Conservation (phyloP, 257 asterid genomes). For the Perilla frutescens region DNA sequence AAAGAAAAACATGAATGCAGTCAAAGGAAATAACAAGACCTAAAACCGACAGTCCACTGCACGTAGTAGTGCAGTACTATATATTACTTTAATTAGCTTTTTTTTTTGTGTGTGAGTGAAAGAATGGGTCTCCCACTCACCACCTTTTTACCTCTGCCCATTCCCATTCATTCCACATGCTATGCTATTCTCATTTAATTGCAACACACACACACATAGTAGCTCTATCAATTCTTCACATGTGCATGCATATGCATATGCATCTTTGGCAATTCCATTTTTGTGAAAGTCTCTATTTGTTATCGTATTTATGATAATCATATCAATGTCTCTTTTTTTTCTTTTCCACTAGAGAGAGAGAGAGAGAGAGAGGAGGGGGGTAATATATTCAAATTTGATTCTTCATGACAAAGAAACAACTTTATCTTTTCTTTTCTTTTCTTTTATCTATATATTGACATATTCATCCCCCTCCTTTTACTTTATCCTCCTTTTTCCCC, state of each 20-base stretch:
- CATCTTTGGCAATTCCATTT: constrained; percentile 15
- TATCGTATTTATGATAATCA: background rate
- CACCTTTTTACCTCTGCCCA: constrained; percentile 20
- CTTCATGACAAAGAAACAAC: constrained; percentile 72
- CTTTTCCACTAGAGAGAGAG: constrained; percentile 22
- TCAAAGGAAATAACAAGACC: too few relatives aligned
- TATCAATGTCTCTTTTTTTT: background rate
- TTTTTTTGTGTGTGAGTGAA: background rate
- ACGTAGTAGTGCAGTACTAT: background rate
- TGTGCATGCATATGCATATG: constrained; percentile 30
- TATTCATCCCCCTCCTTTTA: constrained; percentile 46
- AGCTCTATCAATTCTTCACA: background rate
- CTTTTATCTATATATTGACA: constrained; percentile 36
- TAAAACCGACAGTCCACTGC: constrained; percentile 3
- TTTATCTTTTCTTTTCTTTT: constrained; percentile 32
- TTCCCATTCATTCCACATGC: constrained; percentile 37
- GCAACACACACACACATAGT: too few relatives aligned
- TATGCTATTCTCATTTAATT: background rate
- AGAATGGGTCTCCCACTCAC: constrained; percentile 17
- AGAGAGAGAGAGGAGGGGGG: background rate
- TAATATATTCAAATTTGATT: constrained; percentile 45
- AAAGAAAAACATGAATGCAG: too few relatives aligned
- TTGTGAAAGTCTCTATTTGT: constrained; percentile 4
- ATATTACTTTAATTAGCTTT: constrained; percentile 1
- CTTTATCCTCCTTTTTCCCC: constrained; percentile 41